Base-by-base conservation (phyloP, 805 yeast species). In the Candida jianshihensis region DNA sequence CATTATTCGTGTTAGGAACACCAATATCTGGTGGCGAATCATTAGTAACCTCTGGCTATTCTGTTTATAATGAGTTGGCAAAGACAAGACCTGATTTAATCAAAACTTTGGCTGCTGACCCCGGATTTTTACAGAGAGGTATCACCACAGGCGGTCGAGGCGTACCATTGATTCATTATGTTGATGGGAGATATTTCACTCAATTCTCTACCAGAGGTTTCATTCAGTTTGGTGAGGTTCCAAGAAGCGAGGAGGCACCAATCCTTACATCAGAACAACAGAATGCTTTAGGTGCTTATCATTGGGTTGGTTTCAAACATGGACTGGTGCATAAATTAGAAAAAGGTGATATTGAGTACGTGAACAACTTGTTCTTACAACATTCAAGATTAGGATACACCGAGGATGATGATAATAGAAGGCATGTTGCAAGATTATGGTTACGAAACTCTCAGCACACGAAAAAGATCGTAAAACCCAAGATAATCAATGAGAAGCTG, bases 341-440 rank as follows among this genome's bases (percentile, higher is more conserved):
- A 25, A 30, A 25, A 14, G 38, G 38, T 12, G 38, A 35, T 24
- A 35, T 35, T n/a, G 34, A 35, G 13, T 35, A 35, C 20, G 38
- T 35, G 2, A 35, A 35, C 15, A 30, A 35, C 14, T 16, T 35
- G 10, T 35, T 30, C 19, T 26, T 35, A 13, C 38, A 35, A 20
- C 38, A 35, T 14, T 30, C 26, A 5, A 24, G 38, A 19, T 12
- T 30, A 18, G 38, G 34, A 4, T 35, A 18, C 19, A 26, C 8
- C 5, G 37, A 35, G 15, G 33, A 35, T 35, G 24, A 9, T 4
- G 19, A 19, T 4, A 28, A 35, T 14, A 18, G 33, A 19, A 35
- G 33, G 30, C 33, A 35, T 19, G 33, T 35, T 10, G 18, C 34
- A 15, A 35, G 38, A 35, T 20, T 35, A 19, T 35, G 38, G 38